Conservation (phyloP, 495 filamentous ascomycete species). For the Viridothelium virens region DNA sequence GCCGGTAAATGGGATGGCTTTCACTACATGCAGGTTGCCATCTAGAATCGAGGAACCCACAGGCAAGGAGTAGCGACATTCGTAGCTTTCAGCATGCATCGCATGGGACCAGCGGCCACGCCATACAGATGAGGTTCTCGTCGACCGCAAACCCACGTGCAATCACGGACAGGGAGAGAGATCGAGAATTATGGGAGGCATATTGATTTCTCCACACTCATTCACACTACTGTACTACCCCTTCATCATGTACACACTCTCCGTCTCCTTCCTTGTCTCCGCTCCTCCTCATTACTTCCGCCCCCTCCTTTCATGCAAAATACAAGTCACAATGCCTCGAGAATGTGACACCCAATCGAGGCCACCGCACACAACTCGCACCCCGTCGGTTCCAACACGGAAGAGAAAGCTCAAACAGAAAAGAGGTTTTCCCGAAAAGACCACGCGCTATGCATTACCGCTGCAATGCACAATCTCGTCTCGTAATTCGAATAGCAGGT, state of each 20-base stretch:
- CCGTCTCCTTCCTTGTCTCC: neutral
- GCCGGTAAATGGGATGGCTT: no score
- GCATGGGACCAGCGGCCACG: no score
- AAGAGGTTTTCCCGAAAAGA: neutral
- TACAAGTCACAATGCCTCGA: neutral
- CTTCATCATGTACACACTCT: neutral
- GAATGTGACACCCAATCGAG: neutral
- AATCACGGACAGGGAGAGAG: neutral
- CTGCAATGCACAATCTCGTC: neutral
- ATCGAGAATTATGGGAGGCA: neutral
- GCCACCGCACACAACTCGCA: neutral
- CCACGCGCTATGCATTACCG: constrained; percentile 9
- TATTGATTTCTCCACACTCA: neutral
- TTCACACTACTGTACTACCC: neutral
- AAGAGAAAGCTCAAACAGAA: neutral
- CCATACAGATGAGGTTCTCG: no score
- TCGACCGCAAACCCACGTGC: neutral
- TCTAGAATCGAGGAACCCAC: no score
- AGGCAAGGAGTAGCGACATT: no score
- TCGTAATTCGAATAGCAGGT: no score
- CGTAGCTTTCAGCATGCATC: no score
- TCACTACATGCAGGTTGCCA: no score
- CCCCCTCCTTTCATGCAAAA: neutral
- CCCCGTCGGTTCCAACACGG: neutral
- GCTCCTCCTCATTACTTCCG: neutral